phyloP scores from a whole-genome alignment of 805 yeast species.

The Saccharomycopsis fibuligera region DNA sequence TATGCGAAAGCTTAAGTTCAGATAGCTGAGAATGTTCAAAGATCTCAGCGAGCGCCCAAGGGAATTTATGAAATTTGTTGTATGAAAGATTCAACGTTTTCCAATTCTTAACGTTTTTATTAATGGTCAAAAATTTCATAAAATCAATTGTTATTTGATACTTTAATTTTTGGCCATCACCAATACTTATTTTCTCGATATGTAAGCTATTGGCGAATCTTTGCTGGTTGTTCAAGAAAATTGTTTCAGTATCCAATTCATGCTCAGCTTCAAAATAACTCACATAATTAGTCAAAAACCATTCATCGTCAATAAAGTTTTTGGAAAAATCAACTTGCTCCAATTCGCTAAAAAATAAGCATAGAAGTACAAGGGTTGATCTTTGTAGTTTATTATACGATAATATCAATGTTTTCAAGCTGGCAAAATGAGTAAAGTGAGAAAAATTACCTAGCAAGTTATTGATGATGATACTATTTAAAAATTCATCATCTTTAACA shows the following conservation, averaged over 20 bases:
- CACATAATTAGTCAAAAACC: conserved; percentile 3
- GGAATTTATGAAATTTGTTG: conserved; percentile 35
- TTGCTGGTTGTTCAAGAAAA: neutral
- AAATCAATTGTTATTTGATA: neutral
- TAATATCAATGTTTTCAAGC: conserved; percentile 20
- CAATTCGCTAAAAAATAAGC: conserved; percentile 3
- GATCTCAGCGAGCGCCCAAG: conserved; percentile 20
- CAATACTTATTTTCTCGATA: neutral
- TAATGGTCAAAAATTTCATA: neutral
- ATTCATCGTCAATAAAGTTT: conserved; percentile 10
- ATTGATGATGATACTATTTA: neutral
- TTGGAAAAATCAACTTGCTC: conserved; percentile 11
- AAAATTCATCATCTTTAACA: conserved; percentile 2
- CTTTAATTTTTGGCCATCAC: neutral
- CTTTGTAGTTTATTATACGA: conserved; percentile 20
- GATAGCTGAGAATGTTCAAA: conserved; percentile 22
- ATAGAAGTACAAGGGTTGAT: conserved; percentile 4
- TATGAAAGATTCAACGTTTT: conserved; percentile 34
- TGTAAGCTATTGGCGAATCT: neutral
- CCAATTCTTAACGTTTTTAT: conserved; percentile 13
- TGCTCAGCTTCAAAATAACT: neutral
- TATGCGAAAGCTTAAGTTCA: conserved; percentile 33
- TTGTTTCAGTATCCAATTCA: neutral
- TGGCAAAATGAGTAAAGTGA: neutral
- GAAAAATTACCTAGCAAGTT: neutral